Conservation (phyloP, 31 red algal genomes). For the Odonthalia washingtoniensis region DNA sequence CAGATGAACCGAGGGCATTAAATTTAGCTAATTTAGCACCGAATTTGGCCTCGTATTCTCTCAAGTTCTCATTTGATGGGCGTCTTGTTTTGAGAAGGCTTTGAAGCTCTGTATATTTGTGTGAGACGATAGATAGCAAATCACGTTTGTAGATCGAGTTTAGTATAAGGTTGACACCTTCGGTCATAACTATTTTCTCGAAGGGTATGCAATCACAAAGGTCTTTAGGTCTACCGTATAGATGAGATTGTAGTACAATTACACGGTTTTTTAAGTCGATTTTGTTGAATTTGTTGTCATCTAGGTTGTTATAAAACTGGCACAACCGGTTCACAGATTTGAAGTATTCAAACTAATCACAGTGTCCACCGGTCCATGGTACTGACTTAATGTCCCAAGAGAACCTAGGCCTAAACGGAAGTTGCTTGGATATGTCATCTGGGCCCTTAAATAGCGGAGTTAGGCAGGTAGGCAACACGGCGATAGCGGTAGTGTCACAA, state of each 20-base stretch:
- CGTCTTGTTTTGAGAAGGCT: background rate
- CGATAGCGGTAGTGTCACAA: too few relatives aligned
- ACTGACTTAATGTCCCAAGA: background rate
- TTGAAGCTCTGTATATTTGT: background rate
- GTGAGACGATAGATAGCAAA: background rate
- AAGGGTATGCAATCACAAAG: background rate
- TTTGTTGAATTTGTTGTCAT: background rate
- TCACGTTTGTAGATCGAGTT: background rate
- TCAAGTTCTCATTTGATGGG: background rate
- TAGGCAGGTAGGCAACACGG: too few relatives aligned
- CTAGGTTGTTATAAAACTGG: background rate
- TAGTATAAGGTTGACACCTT: background rate
- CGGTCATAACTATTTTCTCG: background rate
- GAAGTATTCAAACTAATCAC: background rate
- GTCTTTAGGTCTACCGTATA: background rate
- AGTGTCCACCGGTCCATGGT: background rate
- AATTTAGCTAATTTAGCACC: background rate
- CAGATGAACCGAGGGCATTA: background rate
- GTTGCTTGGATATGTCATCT: too few relatives aligned
- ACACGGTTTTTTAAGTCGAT: background rate
- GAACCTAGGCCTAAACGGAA: background rate
- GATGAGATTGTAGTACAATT: background rate
- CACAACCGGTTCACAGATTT: background rate
- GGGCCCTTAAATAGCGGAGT: too few relatives aligned
- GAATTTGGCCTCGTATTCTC: background rate